Evolutionary conservation across 306 rosid genomes (phyloP).

Genomic region (Lathyrus sativus): DNA sequence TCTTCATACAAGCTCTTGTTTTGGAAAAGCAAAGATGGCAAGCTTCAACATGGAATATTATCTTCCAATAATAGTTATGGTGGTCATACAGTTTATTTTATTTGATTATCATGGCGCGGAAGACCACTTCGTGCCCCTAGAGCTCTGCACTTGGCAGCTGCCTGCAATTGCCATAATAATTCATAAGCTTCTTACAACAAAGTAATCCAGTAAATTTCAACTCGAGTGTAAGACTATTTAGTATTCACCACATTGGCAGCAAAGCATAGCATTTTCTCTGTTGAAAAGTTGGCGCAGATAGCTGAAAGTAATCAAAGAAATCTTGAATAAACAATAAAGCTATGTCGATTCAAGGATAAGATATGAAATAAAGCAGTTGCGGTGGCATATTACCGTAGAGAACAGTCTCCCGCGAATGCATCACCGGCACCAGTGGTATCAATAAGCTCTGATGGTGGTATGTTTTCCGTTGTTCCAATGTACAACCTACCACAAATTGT

Average conservation of each 20-base stretch:
- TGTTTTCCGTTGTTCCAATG: conserved; percentile 72
- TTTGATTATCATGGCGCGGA: conserved; percentile 55
- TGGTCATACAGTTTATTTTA: conserved; percentile 46
- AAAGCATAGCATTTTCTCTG: conserved; percentile 73
- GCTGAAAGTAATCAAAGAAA: conserved; percentile 51
- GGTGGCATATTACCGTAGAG: conserved; percentile 66
- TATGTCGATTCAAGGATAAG: neutral
- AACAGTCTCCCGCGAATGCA: conserved; percentile 78
- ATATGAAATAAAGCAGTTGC: neutral
- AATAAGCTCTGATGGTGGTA: conserved; percentile 63
- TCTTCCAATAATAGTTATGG: conserved; percentile 52
- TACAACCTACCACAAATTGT: too few species aligned
- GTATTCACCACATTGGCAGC: conserved; percentile 70
- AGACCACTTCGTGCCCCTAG: conserved; percentile 80
- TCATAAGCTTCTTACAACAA: conserved; percentile 8
- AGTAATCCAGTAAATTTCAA: neutral
- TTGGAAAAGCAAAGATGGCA: conserved; percentile 31
- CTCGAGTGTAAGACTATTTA: conserved; percentile 32
- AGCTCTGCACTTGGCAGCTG: conserved; percentile 72
- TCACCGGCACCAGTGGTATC: conserved; percentile 96
- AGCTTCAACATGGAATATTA: conserved; percentile 17
- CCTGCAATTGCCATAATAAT: conserved; percentile 51
- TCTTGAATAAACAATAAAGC: neutral
- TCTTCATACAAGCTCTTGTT: neutral
- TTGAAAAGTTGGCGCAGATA: conserved; percentile 63